Evolutionary conservation across 768 basidiomycete genomes (phyloP).

Genomic region (Russula lepida): DNA sequence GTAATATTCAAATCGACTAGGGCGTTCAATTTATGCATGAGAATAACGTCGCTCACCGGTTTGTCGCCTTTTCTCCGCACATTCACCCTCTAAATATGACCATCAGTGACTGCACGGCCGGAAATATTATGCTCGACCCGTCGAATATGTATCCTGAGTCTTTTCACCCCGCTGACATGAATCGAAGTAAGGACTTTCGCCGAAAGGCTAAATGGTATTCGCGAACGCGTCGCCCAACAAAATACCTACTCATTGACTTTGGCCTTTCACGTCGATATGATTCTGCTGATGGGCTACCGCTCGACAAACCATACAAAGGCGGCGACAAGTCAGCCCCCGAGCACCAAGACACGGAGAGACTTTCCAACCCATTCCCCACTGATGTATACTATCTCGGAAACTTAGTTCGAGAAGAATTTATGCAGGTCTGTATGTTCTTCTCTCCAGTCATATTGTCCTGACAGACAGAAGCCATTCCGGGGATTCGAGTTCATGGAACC

Average conservation of each 20-base stretch:
- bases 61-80: no score
- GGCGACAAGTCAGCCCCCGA: constrained; percentile 26
- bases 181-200: background rate
- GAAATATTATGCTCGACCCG: constrained; percentile 16
- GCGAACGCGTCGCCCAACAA: constrained; percentile 23
- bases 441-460: background rate
- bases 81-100: background rate
- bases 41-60: constrained; percentile 16
- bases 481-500: background rate
- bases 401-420: constrained; percentile 12
- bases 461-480: background rate
- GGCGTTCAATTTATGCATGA: constrained; percentile 17
- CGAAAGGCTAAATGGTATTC: constrained; percentile 12
- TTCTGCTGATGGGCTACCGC: background rate
- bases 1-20: background rate
- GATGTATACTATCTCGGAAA: constrained; percentile 26
- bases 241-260: constrained; percentile 27
- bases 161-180: constrained; percentile 1
- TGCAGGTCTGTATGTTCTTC: background rate
- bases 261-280: constrained; percentile 23
- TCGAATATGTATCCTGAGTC: constrained; percentile 12
- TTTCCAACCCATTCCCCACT: constrained; percentile 22
- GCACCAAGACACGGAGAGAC: background rate
- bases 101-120: background rate
- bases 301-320: constrained; percentile 19